Base-by-base conservation (phyloP, 352 stramenopile genomes). In the Pythium apleroticum region DNA sequence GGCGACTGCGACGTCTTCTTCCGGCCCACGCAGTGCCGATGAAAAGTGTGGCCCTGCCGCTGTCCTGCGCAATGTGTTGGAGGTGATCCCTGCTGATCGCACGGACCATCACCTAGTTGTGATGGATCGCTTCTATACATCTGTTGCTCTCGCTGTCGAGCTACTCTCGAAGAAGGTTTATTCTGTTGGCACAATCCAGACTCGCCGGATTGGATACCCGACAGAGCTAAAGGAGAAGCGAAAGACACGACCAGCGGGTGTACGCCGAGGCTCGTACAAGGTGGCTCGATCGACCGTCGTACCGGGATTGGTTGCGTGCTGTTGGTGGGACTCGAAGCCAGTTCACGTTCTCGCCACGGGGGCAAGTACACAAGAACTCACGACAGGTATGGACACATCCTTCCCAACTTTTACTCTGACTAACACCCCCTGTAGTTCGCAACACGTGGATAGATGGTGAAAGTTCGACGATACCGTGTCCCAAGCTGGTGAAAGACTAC, bases 401-500 rank as follows among this genome's bases (percentile, higher is more conserved):
- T 52, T 27, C 9, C 9, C 3, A 14, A 28, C 43, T 52, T 27
- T 52, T 24, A 28, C 8, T n/a, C n/a, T 24, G n/a, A n/a, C n/a
- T n/a, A n/a, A n/a, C n/a, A n/a, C n/a, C n/a, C n/a, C n/a, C n/a
- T n/a, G n/a, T n/a, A n/a, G 43, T 52, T 27, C 39, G 39, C 27
- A 5, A 28, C 43, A 28, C 15, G 27, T 27, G 27, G 10, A 12
- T 24, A 52, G 49, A 3, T 24, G 24, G 49, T 24, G 49, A 55
- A 27, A 14, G 10, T 7, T 45, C 11, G 37, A 17, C 17, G 37
- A 28, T 52, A 24, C 43, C 43, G 22, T 52, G 43, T n/a, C 57
- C 62, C 10, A 65, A 60, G 19, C 30, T 60, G 3, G 55, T 68
- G 4, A 48, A 19, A 7, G 63, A 75, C 35, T 69, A 72, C 19